Evolutionary conservation across 192 early-diverging fungal species (phyloP).

Genomic region (Entrophospora sp.): DNA sequence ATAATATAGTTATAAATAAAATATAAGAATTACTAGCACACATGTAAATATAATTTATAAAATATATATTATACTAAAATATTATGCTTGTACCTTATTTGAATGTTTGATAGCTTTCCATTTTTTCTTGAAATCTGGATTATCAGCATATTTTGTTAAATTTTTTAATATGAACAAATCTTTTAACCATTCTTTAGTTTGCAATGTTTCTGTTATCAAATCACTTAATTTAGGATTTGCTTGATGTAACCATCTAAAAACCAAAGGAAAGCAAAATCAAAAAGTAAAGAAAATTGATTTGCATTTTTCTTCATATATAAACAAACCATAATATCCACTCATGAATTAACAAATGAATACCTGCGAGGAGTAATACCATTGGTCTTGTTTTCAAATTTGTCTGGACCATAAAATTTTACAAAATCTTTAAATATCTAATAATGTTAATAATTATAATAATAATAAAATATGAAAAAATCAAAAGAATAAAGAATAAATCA

Average conservation of each 20-base stretch:
- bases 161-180: conserved; percentile 58
- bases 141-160: conserved; percentile 53
- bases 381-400: conserved; percentile 94
- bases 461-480: background rate
- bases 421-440: conserved; percentile 82
- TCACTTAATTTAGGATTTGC: conserved; percentile 80
- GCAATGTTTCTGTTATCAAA: conserved; percentile 76
- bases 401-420: conserved; percentile 73
- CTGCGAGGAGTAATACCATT: conserved; percentile 93
- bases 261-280: too few species aligned
- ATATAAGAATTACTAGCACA: too few species aligned
- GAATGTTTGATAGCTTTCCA: conserved; percentile 87
- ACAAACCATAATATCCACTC: background rate
- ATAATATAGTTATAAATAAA: background rate
- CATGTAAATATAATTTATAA: too few species aligned
- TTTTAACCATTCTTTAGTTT: conserved; percentile 60
- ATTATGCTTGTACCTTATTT: conserved; percentile 88
- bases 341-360: conserved; percentile 10
- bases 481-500: background rate
- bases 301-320: too few species aligned
- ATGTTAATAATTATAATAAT: background rate
- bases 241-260: conserved; percentile 87
- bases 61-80: too few species aligned
- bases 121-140: conserved; percentile 64
- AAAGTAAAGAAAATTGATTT: too few species aligned